Base-by-base conservation (phyloP, 371 early-diverging fungal genomes). In the Mucor racemosus region DNA sequence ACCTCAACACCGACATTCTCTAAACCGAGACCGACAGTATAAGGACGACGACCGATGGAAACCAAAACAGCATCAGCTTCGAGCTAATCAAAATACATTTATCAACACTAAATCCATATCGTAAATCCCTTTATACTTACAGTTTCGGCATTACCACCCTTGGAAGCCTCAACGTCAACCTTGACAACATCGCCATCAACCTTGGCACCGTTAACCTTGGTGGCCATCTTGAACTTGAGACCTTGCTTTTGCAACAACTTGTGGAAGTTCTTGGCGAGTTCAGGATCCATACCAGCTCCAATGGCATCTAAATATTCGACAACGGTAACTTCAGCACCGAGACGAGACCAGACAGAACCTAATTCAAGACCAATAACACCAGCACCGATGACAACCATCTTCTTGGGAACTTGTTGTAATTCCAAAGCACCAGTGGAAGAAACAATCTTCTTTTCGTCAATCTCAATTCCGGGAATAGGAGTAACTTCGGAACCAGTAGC, bases 321-420 rank as follows among this genome's bases (percentile, higher is more conserved):
- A 54, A 96, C 96, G 40, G 98, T 97, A 54, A 96, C 96, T 70
- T 97, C 92, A 42, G 97, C 82, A 66, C 99, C 99, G 44, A 99
- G 87, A 62, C 99, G 93, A 68, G 88, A 84, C 99, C 99, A 99
- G 50, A 99, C 99, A 6, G 98, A 98, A 55, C 99, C 99, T 65
- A 97, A 86, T 84, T 99, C 99, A 55, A 98, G 92, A 66, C 98
- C 99, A 84, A 99, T 99, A 69, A 98, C 97, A 85, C 99, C 99
- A 68, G 95, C 99, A 73, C 99, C 99, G 77, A 99, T 98, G 62
- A 99, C 97, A 48, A 97, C 88, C 95, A 99, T 92, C 88, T 95
- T 96, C 86, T 97, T 92, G 69, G 98, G 98, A 19, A 98, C 93
- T 78, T 95, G 87, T 71, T 90, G 82, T 58, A 98, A 86, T 17